A percentile compares a stretch with the other conserved stretches of the same genome.
phyloP scores from a whole-genome alignment of 129 eudicot genomes.

The Escallonia rubra region DNA sequence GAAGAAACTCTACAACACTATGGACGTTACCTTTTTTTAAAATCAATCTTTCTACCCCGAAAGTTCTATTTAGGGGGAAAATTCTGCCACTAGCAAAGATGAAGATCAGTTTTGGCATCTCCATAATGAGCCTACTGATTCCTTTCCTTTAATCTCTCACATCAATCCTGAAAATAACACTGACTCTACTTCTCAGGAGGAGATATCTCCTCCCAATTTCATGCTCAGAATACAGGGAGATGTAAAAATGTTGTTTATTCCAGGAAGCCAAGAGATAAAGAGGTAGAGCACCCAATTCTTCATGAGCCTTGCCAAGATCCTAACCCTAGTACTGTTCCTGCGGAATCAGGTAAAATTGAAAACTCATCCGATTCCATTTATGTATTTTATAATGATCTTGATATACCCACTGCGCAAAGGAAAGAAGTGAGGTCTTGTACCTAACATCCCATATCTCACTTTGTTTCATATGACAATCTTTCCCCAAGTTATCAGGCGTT shows the following conservation, averaged over 20 bases:
- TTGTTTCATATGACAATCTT: not conserved
- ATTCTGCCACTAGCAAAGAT: not conserved
- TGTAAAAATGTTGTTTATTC: not conserved
- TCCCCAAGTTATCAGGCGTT: not conserved
- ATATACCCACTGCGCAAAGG: not conserved
- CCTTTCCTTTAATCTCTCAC: not conserved
- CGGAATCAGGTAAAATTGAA: not conserved
- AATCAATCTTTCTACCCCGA: constrained; percentile 3
- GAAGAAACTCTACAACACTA: not conserved
- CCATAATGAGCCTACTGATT: not conserved
- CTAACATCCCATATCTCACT: not conserved
- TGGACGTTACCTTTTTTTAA: constrained; percentile 6
- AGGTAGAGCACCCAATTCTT: not conserved
- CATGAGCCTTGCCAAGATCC: not conserved
- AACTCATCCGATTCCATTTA: not conserved
- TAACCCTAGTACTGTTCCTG: not conserved
- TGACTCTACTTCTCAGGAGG: not conserved
- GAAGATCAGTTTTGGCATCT: not conserved
- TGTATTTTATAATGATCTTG: not conserved
- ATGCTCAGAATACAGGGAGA: not conserved
- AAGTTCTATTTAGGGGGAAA: constrained; percentile 2
- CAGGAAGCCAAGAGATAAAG: not conserved
- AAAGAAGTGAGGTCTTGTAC: not conserved
- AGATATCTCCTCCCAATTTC: not conserved
- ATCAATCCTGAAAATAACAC: not conserved